Base-by-base conservation (phyloP, 2,329 filamentous ascomycete genomes). In the Alternaria triticimaculans region DNA sequence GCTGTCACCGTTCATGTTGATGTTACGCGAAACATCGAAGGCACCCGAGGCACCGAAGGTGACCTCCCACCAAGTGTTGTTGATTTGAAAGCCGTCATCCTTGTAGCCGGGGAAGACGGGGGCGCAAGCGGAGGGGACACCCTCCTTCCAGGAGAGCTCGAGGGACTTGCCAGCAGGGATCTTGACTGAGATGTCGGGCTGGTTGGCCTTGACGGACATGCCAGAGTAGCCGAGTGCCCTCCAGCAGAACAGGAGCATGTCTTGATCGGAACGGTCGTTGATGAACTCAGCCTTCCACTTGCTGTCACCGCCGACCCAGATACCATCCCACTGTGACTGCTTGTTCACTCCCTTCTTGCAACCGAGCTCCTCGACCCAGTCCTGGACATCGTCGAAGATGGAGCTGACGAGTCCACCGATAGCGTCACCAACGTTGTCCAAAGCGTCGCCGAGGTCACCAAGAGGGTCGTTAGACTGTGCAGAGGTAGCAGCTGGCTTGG, bases 61-160 rank as follows among this genome's bases (percentile, higher is more conserved):
- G 59, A 78, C 81, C 76, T 84, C 83, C 57, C 77, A 80, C 80
- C 82, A 84, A 30, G 82, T 83, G 66, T 84, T 79, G 66, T 72
- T 68, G 53, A 83, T 41, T 41, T 41, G 37, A n/a, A 41, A 41
- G 5, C 37, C 37, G 37, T 41, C 37, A 18, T 41, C 37, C 37
- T 41, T 41, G 37, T 41, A 41, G 37, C 37, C 37, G n/a, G 37
- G 37, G 37, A 41, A 80, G 26, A 82, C 73, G 14, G 78, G 75
- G 6, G 82, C 72, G 71, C 80, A 84, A n/a, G 77, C 82, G 28
- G 81, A 79, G 20, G 80, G 77, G 6, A 80, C 72, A 49, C 72
- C 75, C 49, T 76, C 72, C 25, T 74, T 79, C 49, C 81, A 76
- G 43, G 81, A 82, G 25, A 84, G 65, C 54, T 77, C 78, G 60